These are phyloP conservation scores for Termitomyces sp. DNA, from an alignment of 768 basidiomycete genomes.

Conservation along the genomic window DNA sequence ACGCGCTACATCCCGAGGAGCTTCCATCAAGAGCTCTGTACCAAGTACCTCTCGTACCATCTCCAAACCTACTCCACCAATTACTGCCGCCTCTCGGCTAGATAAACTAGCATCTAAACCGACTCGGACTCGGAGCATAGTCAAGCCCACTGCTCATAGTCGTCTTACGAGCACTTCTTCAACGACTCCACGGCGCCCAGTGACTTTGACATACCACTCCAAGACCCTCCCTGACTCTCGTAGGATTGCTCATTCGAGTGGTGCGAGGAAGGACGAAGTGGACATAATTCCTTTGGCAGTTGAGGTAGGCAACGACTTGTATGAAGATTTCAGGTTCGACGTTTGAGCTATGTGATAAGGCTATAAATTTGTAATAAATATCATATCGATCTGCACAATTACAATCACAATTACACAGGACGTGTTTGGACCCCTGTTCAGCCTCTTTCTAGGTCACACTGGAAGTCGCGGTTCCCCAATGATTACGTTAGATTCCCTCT, in stretches of 20 bases:
- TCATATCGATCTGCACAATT: not conserved
- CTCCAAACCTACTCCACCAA: not conserved
- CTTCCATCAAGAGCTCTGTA: not conserved
- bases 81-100: not conserved
- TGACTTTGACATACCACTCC: constrained; percentile 9
- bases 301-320: constrained; percentile 2
- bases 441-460: not conserved
- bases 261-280: not conserved
- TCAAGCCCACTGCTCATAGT: constrained; percentile 4
- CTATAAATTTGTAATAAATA: not conserved
- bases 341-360: constrained; percentile 9
- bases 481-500: not conserved
- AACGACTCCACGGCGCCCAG: constrained; percentile 4
- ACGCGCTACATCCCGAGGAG: not conserved
- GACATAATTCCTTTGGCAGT: constrained; percentile 6
- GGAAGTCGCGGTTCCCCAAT: not conserved
- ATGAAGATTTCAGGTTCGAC: constrained; percentile 22
- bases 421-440: not conserved
- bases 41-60: not conserved
- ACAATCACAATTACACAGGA: not conserved
- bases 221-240: not conserved
- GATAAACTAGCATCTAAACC: not conserved
- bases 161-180: constrained; percentile 2
- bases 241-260: not conserved
- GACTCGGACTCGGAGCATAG: not conserved